Percentiles rank a stretch among this genome's conserved stretches.
Evolutionary conservation across 352 stramenopile species (phyloP).

Genomic region (Phytophthora vignae): DNA sequence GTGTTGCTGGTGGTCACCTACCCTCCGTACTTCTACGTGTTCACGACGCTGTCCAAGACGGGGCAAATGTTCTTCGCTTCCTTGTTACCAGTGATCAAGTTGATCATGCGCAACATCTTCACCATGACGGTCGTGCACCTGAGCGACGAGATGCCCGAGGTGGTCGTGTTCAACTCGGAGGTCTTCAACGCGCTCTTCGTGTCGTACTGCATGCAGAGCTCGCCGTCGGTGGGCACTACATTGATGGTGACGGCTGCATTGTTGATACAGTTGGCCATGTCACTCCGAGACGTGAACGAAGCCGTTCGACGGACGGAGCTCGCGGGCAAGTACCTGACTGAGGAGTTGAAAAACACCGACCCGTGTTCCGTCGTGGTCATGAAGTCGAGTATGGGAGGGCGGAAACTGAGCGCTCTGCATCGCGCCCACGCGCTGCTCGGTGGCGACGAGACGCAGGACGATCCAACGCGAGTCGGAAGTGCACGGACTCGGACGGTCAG

Average conservation of each 20-base stretch:
- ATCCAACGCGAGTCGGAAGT: too few species aligned
- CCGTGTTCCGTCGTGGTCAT: too few species aligned
- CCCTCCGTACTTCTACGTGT: constrained; percentile 36
- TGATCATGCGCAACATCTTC: constrained; percentile 35
- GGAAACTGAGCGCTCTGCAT: too few species aligned
- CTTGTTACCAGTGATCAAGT: constrained; percentile 37
- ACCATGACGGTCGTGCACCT: constrained; percentile 24
- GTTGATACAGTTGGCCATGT: constrained; percentile 16
- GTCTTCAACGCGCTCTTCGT: constrained; percentile 38
- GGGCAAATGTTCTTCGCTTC: constrained; percentile 19
- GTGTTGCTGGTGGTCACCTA: constrained; percentile 28
- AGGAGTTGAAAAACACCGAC: too few species aligned
- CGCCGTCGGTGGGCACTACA: constrained; percentile 23
- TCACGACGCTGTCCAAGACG: constrained; percentile 23
- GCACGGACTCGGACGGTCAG: too few species aligned
- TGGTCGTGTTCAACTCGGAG: constrained; percentile 36
- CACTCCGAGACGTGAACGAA: constrained; percentile 26
- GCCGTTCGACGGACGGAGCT: constrained; percentile 8
- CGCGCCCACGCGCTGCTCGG: too few species aligned
- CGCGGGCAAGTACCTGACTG: too few species aligned
- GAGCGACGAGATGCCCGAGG: constrained; percentile 31
- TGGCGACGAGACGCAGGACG: too few species aligned
- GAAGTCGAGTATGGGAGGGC: too few species aligned
- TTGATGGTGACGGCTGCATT: constrained; percentile 27
- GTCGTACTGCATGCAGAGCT: constrained; percentile 41